Evolutionary conservation across 108 stramenopile genomes (phyloP).

Genomic region (Nitzschia inconspicua): DNA sequence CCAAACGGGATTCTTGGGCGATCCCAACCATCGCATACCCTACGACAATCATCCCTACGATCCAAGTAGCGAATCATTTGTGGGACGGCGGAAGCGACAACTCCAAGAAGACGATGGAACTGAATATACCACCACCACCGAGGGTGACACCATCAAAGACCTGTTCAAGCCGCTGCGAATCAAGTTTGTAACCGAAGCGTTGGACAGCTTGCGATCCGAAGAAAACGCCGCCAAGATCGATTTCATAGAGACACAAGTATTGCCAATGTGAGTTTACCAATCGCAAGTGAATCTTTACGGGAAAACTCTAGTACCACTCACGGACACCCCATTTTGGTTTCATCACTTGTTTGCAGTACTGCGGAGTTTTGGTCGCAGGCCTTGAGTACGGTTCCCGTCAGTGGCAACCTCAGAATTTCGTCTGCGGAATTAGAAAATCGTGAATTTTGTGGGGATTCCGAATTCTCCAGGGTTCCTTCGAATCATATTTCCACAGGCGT

Average conservation of each 20-base stretch:
- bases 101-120: neutral
- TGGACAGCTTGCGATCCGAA: conserved; percentile 43
- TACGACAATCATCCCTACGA: conserved; percentile 80
- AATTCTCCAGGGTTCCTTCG: conserved; percentile 69
- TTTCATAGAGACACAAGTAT: conserved; percentile 67
- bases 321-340: neutral
- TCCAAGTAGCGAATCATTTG: neutral
- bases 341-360: conserved; percentile 27
- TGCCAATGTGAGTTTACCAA: conserved; percentile 14
- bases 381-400: conserved; percentile 69
- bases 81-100: neutral
- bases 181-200: conserved; percentile 57
- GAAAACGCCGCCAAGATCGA: conserved; percentile 61
- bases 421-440: conserved; percentile 57
- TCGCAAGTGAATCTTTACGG: neutral
- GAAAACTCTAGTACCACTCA: neutral
- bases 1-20: conserved; percentile 54
- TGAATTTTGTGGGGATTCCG: conserved; percentile 77
- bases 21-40: conserved; percentile 52
- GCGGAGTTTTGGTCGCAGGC: conserved; percentile 69
- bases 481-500: conserved; percentile 65
- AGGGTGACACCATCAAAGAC: too few species aligned
- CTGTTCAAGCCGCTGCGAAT: conserved; percentile 76
- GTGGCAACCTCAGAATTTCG: conserved; percentile 55
- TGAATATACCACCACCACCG: neutral